Base-by-base conservation (phyloP, 179 eudicot genomes). In the Nepenthes alata region DNA sequence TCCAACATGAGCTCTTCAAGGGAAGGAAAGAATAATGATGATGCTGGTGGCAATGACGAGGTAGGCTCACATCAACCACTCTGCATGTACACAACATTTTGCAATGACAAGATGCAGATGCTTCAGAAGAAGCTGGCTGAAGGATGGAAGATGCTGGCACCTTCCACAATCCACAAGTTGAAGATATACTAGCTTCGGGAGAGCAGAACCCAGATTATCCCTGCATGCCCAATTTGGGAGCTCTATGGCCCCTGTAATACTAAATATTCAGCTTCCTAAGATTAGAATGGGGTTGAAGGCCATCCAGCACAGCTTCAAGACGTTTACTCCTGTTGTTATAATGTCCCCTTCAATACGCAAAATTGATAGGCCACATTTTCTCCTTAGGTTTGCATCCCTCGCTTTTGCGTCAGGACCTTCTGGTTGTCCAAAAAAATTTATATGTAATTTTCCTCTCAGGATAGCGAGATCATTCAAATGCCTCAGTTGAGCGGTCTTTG, bases 201-300 rank as follows among this genome's bases (percentile, higher is more conserved):
- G 75, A 8, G 6, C 45, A 11, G 34, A 50, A 4, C 35, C 48
- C 44, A 71, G 48, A 3, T 13, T 58, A 62, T 63, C 77, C 66
- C 59, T 15, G 63, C 39, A 67, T 15, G 67, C 67, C 72, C 72
- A 71, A 37, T 45, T 71, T 52, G 79, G 75, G 38, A 70, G 70
- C 63, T 49, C 59, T 58, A 25, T 60, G 35, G 9, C 78, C 78
- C 53, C 37, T 37, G 56, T 70, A 71, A 25, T 57, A 49, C 34
- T 56, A 16, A 58, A 71, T 37, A 48, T 54, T 35, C 37, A 71
- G 70, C 48, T 65, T 55, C 65, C 62, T 59, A 59, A 68, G 53
- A 57, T 47, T 68, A 35, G 56, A 25, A 68, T 56, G 67, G 7
- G 77, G 73, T 61, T 69, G 57, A 45, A 73, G 65, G 62, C 59